phyloP scores from a whole-genome alignment of 2,329 filamentous ascomycete genomes.

The Sarocladium kiliense region DNA sequence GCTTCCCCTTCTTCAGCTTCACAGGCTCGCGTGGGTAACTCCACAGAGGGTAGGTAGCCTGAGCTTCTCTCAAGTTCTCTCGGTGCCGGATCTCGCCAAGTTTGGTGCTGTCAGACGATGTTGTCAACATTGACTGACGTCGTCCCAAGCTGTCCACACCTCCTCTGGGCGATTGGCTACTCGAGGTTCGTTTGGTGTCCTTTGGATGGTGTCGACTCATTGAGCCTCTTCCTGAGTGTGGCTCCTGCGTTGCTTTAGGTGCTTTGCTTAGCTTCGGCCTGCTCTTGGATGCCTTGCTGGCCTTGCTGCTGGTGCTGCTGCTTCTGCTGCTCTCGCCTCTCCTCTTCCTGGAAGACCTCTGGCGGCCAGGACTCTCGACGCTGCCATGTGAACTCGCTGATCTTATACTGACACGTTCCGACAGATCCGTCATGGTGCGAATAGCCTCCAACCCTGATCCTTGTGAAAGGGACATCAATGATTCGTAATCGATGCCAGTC shows the following conservation, averaged over 20 bases:
- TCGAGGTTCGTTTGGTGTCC: background rate
- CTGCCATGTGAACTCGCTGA: conserved; percentile 2
- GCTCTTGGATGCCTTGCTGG: background rate
- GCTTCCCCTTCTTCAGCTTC: background rate
- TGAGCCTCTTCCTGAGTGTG: no score
- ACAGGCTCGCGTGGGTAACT: background rate
- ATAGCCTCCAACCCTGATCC: conserved; percentile 43
- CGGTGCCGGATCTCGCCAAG: conserved; percentile 34
- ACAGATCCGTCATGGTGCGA: conserved; percentile 42
- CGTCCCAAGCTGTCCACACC: conserved; percentile 9
- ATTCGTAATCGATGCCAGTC: conserved; percentile 37
- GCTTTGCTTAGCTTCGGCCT: background rate
- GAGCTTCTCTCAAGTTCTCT: conserved; percentile 8
- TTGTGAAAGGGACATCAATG: conserved; percentile 41
- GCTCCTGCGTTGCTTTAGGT: background rate
- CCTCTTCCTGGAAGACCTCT: conserved; percentile 2
- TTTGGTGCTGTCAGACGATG: conserved; percentile 39
- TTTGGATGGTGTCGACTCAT: background rate
- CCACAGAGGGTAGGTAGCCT: background rate
- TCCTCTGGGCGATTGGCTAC: background rate
- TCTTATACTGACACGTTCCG: conserved; percentile 22
- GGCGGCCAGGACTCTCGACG: conserved; percentile 10
- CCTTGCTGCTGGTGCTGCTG: background rate
- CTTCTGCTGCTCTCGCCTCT: conserved; percentile 13
- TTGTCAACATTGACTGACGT: conserved; percentile 26